Conservation (phyloP, 345 rosid species). For the Lagerstroemia speciosa region DNA sequence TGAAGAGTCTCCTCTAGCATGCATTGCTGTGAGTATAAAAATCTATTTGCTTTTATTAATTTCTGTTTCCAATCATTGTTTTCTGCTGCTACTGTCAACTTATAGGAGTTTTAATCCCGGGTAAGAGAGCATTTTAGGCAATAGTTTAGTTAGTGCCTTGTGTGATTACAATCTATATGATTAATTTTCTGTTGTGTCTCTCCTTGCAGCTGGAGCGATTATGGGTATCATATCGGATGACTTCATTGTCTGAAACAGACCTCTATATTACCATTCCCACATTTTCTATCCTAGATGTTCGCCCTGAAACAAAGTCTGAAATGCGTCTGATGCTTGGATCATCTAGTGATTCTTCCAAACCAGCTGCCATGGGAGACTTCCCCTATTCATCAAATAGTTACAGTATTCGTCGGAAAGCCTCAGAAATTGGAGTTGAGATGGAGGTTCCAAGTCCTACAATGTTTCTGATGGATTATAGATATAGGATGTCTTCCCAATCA, state of each 20-base stretch:
- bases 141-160: not conserved
- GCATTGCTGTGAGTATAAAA: conserved; percentile 56
- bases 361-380: conserved; percentile 48
- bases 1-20: conserved; percentile 84
- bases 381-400: conserved; percentile 40
- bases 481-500: conserved; percentile 82
- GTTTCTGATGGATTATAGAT: conserved; percentile 94
- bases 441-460: conserved; percentile 71
- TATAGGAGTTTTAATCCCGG: not conserved
- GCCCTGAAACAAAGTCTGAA: conserved; percentile 84
- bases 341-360: conserved; percentile 79
- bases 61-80: not conserved
- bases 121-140: not conserved
- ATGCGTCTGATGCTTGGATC: conserved; percentile 99
- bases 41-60: not conserved
- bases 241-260: conserved; percentile 87
- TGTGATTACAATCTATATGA: not conserved
- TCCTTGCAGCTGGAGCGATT: conserved; percentile 80
- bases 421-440: conserved; percentile 39
- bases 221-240: conserved; percentile 89
- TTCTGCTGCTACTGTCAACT: not conserved
- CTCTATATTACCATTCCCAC: conserved; percentile 84
- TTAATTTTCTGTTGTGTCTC: conserved; percentile 8
- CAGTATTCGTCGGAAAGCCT: conserved; percentile 39
- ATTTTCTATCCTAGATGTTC: conserved; percentile 79